Base-by-base conservation (phyloP, 2,329 filamentous ascomycete genomes). In the Dothideomycetes sp. region DNA sequence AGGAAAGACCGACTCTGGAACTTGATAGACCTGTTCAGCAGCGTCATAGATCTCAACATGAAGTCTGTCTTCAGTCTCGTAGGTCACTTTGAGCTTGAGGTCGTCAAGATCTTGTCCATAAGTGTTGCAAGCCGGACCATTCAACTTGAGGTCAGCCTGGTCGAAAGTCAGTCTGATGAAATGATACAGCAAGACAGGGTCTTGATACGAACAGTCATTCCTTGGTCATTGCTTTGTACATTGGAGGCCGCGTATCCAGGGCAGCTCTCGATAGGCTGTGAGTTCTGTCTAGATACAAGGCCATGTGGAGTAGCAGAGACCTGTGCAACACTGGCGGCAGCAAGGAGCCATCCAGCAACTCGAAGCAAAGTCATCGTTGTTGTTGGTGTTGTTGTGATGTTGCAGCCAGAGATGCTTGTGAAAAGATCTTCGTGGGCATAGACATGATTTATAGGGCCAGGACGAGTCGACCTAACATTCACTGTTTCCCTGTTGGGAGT, bases 41-140 rank as follows among this genome's bases (percentile, higher is more conserved):
- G 72, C 69, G 58, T 89, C 84, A 47, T 80, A 76, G 42, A 87
- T 84, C 52, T 82, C 73, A 53, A 87, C 77, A 54, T 85, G 82
- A 3, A 87, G 70, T n/a, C 82, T 78, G 18, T 54, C 45, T 33
- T 76, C 65, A 25, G 69, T 73, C 52, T 82, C 70, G 52, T 80
- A 79, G 47, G 77, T 71, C 12, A 80, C 77, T 6, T 68, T 58
- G 41, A 82, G 61, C 44, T 67, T 75, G 48, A 81, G 58, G 41
- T 73, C 62, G 36, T 64, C 54, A 41, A 81, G 48, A 49, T 81
- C 78, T 2, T 63, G 63, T 33, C 77, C 75, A 49, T 77, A 80
- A 12, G 63, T 63, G 52, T 79, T 73, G 58, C 78, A 81, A 5
- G 80, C 68, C 8, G 67, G 53, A 0, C 84, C 84, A 6, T 81